Conservation (phyloP, 2,329 filamentous ascomycete species). For the Lecanicillium sp. region DNA sequence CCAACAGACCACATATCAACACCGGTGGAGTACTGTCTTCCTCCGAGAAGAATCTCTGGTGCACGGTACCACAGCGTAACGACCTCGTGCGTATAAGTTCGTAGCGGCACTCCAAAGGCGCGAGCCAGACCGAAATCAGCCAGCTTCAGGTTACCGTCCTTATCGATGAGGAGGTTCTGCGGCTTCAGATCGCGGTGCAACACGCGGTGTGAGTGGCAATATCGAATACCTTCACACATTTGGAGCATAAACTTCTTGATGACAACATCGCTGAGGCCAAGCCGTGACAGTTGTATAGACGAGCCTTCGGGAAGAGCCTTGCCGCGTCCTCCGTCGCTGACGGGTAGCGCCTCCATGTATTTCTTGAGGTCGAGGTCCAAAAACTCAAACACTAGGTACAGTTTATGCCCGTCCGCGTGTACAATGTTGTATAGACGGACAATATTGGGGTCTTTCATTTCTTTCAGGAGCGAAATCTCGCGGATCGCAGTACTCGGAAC, state of each 20-base stretch:
- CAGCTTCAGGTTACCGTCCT: conserved; percentile 80
- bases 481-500: conserved; percentile 89
- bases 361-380: conserved; percentile 90
- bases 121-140: conserved; percentile 85
- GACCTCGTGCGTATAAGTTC: conserved; percentile 92
- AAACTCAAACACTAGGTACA: conserved; percentile 89
- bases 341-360: conserved; percentile 87
- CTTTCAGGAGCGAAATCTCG: conserved; percentile 88
- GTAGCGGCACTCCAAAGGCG: conserved; percentile 82
- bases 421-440: conserved; percentile 86
- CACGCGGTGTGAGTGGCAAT: conserved; percentile 83
- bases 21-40: conserved; percentile 85
- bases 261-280: conserved; percentile 71
- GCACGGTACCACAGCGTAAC: conserved; percentile 91
- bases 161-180: conserved; percentile 81
- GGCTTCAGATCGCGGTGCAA: conserved; percentile 86
- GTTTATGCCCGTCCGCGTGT: conserved; percentile 88
- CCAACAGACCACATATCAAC: conserved; percentile 96
- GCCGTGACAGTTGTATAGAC: conserved; percentile 50
- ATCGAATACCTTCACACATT: conserved; percentile 73
- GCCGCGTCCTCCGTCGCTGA: conserved; percentile 75
- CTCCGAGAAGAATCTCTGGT: conserved; percentile 83
- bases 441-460: conserved; percentile 89
- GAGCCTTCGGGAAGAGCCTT: conserved; percentile 77
- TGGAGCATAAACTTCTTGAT: conserved; percentile 92